Percentiles rank a stretch among this genome's conserved stretches.
Evolutionary conservation across 202 grass and related monocot genomes (phyloP).

Genomic region (Tripidium arundinaceum): DNA sequence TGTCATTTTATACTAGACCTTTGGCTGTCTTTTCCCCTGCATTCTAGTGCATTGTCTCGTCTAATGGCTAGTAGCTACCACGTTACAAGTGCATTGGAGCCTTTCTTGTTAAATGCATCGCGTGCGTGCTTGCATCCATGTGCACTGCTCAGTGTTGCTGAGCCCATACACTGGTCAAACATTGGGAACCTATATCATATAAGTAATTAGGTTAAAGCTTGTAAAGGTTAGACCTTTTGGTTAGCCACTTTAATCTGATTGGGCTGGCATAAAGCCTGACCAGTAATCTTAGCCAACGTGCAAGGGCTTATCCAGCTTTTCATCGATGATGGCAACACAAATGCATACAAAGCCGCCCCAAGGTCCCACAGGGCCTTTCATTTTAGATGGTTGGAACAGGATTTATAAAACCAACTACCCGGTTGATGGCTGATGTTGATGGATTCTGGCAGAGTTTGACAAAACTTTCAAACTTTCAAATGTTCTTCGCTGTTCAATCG

Average conservation of each 20-base stretch:
- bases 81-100: neutral
- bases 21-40: conserved; percentile 31
- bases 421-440: conserved; percentile 8
- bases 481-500: conserved; percentile 3
- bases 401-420: conserved; percentile 26
- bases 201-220: conserved; percentile 34
- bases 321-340: conserved; percentile 44
- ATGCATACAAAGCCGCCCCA: conserved; percentile 35
- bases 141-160: conserved; percentile 33
- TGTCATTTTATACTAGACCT: conserved; percentile 31
- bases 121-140: conserved; percentile 34
- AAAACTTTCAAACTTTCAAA: neutral
- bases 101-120: conserved; percentile 28
- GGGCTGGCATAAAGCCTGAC: conserved; percentile 52
- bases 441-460: conserved; percentile 23
- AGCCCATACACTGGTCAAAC: conserved; percentile 43
- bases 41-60: conserved; percentile 23
- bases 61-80: neutral
- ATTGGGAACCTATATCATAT: conserved; percentile 42
- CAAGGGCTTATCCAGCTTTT: conserved; percentile 49
- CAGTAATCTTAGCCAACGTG: conserved; percentile 42
- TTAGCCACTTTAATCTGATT: conserved; percentile 53
- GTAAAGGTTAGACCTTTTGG: conserved; percentile 39
- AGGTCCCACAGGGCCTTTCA: conserved; percentile 30
- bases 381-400: conserved; percentile 30